Percentiles rank a stretch among this genome's conserved stretches.
phyloP scores from a whole-genome alignment of 768 basidiomycete species.

The Trametopsis cervina region DNA sequence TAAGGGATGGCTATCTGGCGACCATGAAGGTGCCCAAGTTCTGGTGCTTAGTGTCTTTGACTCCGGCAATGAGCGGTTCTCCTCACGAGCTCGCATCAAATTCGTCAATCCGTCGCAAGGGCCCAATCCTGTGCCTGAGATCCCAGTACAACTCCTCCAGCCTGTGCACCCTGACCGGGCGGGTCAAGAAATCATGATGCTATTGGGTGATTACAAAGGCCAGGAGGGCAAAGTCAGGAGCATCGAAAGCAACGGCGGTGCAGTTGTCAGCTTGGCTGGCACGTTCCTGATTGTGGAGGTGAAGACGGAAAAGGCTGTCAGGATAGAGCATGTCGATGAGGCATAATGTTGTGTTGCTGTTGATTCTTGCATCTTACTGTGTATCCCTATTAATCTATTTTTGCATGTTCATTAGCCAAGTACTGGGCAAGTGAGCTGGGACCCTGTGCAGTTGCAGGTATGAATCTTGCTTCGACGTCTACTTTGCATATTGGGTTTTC shows the following conservation, averaged over 20 bases:
- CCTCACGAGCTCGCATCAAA: conserved; percentile 19
- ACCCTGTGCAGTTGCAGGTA: no score
- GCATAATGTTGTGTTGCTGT: not conserved
- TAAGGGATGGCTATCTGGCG: conserved; percentile 19
- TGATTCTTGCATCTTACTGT: not conserved
- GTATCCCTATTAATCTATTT: not conserved
- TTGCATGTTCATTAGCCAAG: not conserved
- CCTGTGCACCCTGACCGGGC: conserved; percentile 18
- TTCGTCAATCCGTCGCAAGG: conserved; percentile 13
- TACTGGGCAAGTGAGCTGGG: no score
- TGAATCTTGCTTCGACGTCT: no score
- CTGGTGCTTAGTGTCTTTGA: conserved; percentile 20
- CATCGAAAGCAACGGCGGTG: not conserved
- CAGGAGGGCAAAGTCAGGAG: conserved; percentile 13
- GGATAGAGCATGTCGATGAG: not conserved
- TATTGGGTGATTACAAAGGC: conserved; percentile 17
- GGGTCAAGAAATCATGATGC: conserved; percentile 15
- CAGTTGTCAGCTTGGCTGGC: not conserved
- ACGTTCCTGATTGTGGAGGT: not conserved
- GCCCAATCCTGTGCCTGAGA: conserved; percentile 9
- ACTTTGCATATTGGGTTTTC: no score
- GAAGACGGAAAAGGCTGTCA: not conserved
- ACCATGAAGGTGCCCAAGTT: conserved; percentile 21
- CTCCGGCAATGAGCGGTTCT: conserved; percentile 17
- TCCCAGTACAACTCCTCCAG: conserved; percentile 20